phyloP scores from a whole-genome alignment of 768 basidiomycete genomes.

The Lactarius sanguifluus region DNA sequence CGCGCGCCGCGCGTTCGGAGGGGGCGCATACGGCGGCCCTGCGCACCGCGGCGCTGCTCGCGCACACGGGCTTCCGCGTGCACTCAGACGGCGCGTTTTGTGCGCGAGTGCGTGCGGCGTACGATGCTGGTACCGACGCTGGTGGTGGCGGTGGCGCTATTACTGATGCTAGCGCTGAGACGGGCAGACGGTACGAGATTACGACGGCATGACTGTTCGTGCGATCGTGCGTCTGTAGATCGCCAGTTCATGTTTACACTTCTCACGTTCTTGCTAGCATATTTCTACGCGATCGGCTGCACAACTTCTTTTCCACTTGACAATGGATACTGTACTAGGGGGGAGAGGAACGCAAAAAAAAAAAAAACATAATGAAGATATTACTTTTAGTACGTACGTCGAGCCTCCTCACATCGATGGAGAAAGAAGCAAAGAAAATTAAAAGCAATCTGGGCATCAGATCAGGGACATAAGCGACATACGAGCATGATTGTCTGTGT shows the following conservation, averaged over 20 bases:
- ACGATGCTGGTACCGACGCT: background rate
- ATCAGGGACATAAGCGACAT: background rate
- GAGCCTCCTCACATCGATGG: background rate
- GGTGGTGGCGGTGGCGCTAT: background rate
- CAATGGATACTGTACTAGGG: background rate
- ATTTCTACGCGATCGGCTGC: background rate
- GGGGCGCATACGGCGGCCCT: constrained; percentile 25
- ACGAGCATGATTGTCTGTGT: background rate
- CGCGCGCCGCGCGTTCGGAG: constrained; percentile 23
- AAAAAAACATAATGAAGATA: background rate
- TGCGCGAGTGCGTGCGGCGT: constrained; percentile 24
- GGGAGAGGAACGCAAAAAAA: background rate
- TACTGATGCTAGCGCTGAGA: too few species aligned
- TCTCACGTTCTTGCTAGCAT: background rate
- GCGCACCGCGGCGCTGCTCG: constrained; percentile 23
- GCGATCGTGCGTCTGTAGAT: background rate
- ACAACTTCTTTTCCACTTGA: background rate
- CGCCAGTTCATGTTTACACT: background rate
- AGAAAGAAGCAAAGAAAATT: background rate
- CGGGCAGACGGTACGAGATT: background rate
- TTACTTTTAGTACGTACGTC: constrained; percentile 2
- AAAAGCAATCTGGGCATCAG: background rate
- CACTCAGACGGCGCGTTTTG: constrained; percentile 24
- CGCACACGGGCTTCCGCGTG: constrained; percentile 27
- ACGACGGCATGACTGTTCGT: background rate